Conservation (phyloP, 2,329 filamentous ascomycete genomes). For the Anthostomella pinea region DNA sequence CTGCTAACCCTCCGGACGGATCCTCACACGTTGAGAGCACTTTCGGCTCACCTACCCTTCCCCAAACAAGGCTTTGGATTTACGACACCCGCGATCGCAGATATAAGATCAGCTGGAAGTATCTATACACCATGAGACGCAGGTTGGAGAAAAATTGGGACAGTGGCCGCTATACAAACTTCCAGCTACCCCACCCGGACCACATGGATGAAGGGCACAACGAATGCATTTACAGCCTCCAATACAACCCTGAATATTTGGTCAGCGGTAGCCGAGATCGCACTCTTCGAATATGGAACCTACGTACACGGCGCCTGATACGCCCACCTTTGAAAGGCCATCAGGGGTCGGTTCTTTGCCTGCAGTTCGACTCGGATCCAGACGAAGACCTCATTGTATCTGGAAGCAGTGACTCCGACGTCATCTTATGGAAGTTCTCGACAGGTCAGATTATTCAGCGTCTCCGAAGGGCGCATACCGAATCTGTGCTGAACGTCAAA, state of each 20-base stretch:
- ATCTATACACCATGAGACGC: constrained; percentile 84
- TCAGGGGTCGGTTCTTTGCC: constrained; percentile 81
- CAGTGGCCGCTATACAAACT: constrained; percentile 75
- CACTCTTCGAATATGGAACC: constrained; percentile 85
- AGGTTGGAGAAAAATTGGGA: constrained; percentile 91
- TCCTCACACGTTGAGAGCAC: constrained; percentile 9
- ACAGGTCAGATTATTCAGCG: constrained; percentile 80
- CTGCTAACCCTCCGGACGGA: constrained; percentile 17
- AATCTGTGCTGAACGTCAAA: constrained; percentile 89
- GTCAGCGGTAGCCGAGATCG: constrained; percentile 92
- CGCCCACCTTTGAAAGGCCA: constrained; percentile 74
- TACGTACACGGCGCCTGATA: constrained; percentile 75
- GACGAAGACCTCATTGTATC: constrained; percentile 92
- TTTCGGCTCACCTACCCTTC: constrained; percentile 24
- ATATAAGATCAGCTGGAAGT: constrained; percentile 83
- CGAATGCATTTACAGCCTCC: constrained; percentile 93
- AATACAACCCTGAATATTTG: constrained; percentile 80
- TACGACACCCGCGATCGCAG: constrained; percentile 47
- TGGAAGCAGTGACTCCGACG: constrained; percentile 85
- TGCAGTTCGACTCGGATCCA: constrained; percentile 89
- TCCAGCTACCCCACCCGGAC: constrained; percentile 83
- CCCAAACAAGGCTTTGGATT: constrained; percentile 47
- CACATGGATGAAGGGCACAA: constrained; percentile 78
- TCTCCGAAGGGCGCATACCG: constrained; percentile 73
- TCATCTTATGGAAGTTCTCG: constrained; percentile 92